phyloP scores from a whole-genome alignment of 2,329 filamentous ascomycete genomes.

The Fusarium sp. region DNA sequence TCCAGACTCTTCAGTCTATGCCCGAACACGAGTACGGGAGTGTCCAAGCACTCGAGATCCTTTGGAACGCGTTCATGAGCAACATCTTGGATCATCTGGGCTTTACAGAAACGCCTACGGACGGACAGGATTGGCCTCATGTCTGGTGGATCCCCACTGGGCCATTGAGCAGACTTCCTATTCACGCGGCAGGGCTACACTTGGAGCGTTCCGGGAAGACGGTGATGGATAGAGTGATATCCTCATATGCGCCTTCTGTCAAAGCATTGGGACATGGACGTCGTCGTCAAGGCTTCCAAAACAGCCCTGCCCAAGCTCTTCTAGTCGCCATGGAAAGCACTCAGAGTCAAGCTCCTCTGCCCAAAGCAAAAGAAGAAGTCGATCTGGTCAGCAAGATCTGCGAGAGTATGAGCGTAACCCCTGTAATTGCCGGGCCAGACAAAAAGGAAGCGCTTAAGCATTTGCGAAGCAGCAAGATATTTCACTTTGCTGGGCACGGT shows the following conservation, averaged over 20 bases:
- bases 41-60: background rate
- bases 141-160: background rate
- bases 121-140: background rate
- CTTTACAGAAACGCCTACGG: background rate
- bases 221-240: background rate
- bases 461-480: background rate
- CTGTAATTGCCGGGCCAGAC: background rate
- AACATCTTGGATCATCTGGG: accelerated
- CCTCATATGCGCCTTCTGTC: background rate
- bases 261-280: background rate
- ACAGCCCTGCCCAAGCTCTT: background rate
- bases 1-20: accelerated
- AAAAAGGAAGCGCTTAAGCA: background rate
- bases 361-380: background rate
- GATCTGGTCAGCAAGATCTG: background rate
- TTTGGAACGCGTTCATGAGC: background rate
- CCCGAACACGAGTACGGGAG: background rate
- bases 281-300: too few relatives aligned
- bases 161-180: background rate
- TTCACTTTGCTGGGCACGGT: background rate
- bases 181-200: background rate
- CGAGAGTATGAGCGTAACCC: background rate
- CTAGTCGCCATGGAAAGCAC: background rate
- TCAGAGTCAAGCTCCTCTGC: background rate
- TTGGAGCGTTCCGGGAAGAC: background rate